Conservation (phyloP, 108 stramenopile genomes). For the Cyclotella atomus region DNA sequence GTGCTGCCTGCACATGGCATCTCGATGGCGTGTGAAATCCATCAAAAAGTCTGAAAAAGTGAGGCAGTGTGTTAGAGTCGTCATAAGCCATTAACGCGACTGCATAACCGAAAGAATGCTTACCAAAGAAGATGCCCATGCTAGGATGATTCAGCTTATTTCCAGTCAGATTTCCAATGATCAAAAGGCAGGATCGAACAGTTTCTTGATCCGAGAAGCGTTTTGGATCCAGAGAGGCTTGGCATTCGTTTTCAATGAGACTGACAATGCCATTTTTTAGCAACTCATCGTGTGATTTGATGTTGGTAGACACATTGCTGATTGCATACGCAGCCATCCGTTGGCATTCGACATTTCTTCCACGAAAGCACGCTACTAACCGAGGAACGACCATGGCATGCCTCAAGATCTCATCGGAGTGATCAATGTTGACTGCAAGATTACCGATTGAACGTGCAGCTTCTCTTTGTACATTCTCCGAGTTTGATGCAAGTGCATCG, state of each 20-base stretch:
- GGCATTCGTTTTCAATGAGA: conserved; percentile 57
- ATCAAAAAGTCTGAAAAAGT: conserved; percentile 53
- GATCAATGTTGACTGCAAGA: conserved; percentile 80
- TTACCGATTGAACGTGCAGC: conserved; percentile 83
- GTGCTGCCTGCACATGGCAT: conserved; percentile 80
- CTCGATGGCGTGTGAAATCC: conserved; percentile 70
- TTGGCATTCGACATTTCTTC: conserved; percentile 49
- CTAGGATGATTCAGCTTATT: conserved; percentile 55
- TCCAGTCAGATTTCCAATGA: conserved; percentile 72
- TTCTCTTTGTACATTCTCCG: conserved; percentile 65
- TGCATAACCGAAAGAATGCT: conserved; percentile 13
- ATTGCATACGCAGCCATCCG: conserved; percentile 77
- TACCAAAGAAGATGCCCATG: conserved; percentile 52
- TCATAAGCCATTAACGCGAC: too few relatives aligned
- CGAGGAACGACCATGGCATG: conserved; percentile 48
- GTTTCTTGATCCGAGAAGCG: conserved; percentile 74
- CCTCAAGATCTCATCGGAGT: conserved; percentile 62
- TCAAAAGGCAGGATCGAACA: conserved; percentile 72
- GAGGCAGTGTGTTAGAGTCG: background rate
- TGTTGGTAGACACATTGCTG: conserved; percentile 68
- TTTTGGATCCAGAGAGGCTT: conserved; percentile 69
- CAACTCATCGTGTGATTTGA: conserved; percentile 72
- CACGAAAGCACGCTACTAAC: conserved; percentile 66
- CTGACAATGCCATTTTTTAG: conserved; percentile 58
- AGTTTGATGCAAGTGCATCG: conserved; percentile 49